Evolutionary conservation across 2,329 filamentous ascomycete species (phyloP).

Genomic region (Cercospora zeina): DNA sequence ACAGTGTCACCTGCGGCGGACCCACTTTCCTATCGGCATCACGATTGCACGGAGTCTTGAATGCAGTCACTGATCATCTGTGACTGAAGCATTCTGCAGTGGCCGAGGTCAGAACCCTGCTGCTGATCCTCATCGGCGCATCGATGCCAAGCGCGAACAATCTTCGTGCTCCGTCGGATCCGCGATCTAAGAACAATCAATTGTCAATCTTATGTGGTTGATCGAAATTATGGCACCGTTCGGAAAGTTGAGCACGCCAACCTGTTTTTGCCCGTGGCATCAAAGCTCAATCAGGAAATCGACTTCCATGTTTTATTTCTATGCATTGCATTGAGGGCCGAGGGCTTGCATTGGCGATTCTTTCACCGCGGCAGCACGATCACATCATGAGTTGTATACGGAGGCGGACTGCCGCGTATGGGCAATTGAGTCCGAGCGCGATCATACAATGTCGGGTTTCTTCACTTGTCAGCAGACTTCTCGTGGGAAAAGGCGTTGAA

Average conservation of each 20-base stretch:
- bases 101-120: not conserved
- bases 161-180: not conserved
- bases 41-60: not conserved
- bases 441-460: not conserved
- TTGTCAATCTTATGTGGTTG: not conserved
- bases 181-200: not conserved
- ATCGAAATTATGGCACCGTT: not conserved
- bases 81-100: not conserved
- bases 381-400: not conserved
- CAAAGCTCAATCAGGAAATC: not conserved
- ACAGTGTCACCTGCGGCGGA: not conserved
- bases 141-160: not conserved
- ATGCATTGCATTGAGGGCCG: not conserved
- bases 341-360: not conserved
- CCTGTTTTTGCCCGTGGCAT: not conserved
- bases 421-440: not conserved
- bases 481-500: too few species aligned
- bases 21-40: not conserved
- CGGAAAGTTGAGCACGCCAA: not conserved
- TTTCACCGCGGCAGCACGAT: not conserved
- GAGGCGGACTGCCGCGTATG: not conserved
- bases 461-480: not conserved
- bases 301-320: not conserved
- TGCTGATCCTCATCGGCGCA: not conserved
- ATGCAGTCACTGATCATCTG: not conserved